These are phyloP conservation scores for Tulasnella sp. DNA, from an alignment of 768 basidiomycete species.

Conservation along the genomic window DNA sequence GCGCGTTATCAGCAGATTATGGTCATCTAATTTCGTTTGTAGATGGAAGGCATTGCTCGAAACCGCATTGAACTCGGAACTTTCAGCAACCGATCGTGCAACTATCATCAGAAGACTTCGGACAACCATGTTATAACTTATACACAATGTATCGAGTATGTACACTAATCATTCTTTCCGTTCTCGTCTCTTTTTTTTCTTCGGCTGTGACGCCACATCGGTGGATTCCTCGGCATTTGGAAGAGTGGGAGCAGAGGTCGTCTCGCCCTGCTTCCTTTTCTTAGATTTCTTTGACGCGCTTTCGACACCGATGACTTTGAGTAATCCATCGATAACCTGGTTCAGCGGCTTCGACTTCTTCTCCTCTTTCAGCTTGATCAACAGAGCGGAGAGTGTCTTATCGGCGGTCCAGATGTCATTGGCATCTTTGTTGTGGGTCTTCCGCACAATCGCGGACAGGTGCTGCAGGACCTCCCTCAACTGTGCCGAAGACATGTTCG, in stretches of 20 bases:
- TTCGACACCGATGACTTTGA: neutral
- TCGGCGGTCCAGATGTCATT: neutral
- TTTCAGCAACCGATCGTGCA: neutral
- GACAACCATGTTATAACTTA: conserved; percentile 4
- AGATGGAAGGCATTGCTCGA: conserved; percentile 6
- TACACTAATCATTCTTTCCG: conserved; percentile 26
- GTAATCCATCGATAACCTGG: neutral
- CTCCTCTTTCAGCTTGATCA: neutral
- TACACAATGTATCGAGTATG: neutral
- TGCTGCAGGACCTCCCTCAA: conserved; percentile 6
- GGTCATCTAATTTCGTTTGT: neutral
- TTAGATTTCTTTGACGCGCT: conserved; percentile 14
- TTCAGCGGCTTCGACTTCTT: conserved; percentile 8
- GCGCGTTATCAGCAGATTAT: neutral
- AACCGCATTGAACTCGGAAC: neutral
- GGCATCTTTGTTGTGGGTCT: neutral
- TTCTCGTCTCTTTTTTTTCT: conserved; percentile 35
- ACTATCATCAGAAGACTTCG: neutral
- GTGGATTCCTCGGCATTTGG: conserved; percentile 28
- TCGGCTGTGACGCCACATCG: conserved; percentile 29
- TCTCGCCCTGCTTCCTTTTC: conserved; percentile 29
- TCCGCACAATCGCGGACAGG: conserved; percentile 1
- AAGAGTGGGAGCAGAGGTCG: conserved; percentile 20
- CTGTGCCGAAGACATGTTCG: neutral
- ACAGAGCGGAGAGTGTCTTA: neutral